These are phyloP conservation scores for Pseudocohnilembus persalinus DNA, from an alignment of 169 alveolate species.

Conservation along the genomic window DNA sequence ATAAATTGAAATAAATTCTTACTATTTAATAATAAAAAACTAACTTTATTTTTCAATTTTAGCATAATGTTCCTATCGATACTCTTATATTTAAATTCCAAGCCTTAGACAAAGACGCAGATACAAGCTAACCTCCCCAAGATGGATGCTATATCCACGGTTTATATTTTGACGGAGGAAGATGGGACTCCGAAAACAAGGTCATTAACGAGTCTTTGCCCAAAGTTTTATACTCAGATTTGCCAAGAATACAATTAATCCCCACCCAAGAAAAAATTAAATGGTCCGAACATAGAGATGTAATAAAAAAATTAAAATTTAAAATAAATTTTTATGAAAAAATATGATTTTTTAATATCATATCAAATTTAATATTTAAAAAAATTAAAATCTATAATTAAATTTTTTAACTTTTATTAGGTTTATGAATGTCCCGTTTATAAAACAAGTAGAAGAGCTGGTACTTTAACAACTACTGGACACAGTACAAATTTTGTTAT, in stretches of 20 bases:
- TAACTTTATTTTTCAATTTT: background rate
- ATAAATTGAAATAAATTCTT: too few relatives aligned
- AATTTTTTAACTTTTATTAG: slow-evolving; percentile 17
- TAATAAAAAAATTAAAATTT: slow-evolving; percentile 2
- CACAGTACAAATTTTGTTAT: slow-evolving; percentile 91
- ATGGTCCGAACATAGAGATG: slow-evolving; percentile 21
- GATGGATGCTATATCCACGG: slow-evolving; percentile 88
- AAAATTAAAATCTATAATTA: background rate
- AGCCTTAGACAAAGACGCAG: slow-evolving; percentile 56
- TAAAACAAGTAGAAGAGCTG: slow-evolving; percentile 86
- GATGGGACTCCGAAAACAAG: slow-evolving; percentile 80
- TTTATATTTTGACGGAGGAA: slow-evolving; percentile 87
- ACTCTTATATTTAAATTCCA: slow-evolving; percentile 77
- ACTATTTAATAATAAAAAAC: background rate
- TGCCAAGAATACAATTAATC: slow-evolving; percentile 80
- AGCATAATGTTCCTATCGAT: slow-evolving; percentile 81
- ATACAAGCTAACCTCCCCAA: slow-evolving; percentile 55
- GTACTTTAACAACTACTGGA: slow-evolving; percentile 92
- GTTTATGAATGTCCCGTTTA: slow-evolving; percentile 84
- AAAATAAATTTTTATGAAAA: background rate
- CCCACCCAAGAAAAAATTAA: slow-evolving; percentile 67
- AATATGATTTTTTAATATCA: too few relatives aligned
- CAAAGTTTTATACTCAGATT: slow-evolving; percentile 66
- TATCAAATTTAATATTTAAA: too few relatives aligned
- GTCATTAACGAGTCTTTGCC: slow-evolving; percentile 80